Evolutionary conservation across 768 basidiomycete genomes (phyloP).

Genomic region (Cytidiella melzeri): DNA sequence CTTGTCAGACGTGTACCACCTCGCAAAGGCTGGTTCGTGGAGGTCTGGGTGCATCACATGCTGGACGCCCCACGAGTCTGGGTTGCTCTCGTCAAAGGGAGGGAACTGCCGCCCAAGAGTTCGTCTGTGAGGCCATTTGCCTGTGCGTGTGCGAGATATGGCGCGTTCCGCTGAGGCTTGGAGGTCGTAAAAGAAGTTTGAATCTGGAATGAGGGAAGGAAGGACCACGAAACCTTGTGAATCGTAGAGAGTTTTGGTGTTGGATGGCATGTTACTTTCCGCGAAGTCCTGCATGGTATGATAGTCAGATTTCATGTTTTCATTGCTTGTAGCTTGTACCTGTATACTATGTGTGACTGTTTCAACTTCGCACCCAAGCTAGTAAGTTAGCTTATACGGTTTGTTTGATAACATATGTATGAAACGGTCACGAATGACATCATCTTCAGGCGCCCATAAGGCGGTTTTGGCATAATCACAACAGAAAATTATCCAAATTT

Average conservation of each 20-base stretch:
- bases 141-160: slow-evolving; percentile 47
- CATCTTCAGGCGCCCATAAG: too few relatives aligned
- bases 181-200: slow-evolving; percentile 35
- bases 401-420: too few relatives aligned
- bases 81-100: slow-evolving; percentile 50
- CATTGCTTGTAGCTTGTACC: too few relatives aligned
- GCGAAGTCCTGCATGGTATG: too few relatives aligned
- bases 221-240: slow-evolving; percentile 62
- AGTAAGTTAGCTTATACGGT: too few relatives aligned
- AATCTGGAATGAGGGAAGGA: slow-evolving; percentile 42
- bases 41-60: slow-evolving; percentile 78
- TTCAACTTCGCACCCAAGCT: too few relatives aligned
- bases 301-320: too few relatives aligned
- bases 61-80: slow-evolving; percentile 78
- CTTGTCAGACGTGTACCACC: slow-evolving; percentile 59
- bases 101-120: slow-evolving; percentile 78
- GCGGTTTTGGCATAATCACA: too few relatives aligned
- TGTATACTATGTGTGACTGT: too few relatives aligned
- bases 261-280: not conserved
- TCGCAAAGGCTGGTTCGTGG: slow-evolving; percentile 48
- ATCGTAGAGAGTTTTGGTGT: slow-evolving; percentile 47
- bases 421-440: too few relatives aligned
- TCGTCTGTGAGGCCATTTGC: slow-evolving; percentile 59
- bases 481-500: not conserved
- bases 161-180: slow-evolving; percentile 45